These are phyloP conservation scores for Sphagnurus paluster DNA, from an alignment of 1,284 basidiomycete species.

Conservation along the genomic window DNA sequence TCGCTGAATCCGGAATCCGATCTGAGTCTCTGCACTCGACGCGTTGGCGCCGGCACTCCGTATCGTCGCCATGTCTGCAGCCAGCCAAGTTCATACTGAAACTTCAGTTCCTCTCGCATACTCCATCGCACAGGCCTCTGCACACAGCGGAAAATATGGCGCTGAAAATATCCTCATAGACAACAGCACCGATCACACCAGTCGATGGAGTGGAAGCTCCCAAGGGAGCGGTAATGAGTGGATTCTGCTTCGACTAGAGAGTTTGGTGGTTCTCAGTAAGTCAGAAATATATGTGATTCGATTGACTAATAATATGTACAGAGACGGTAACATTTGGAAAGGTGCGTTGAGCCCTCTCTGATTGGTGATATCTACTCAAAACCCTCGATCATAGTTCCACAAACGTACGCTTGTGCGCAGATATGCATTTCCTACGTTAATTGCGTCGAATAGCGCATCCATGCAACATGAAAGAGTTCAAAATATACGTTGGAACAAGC, in stretches of 20 bases:
- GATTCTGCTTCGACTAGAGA: constrained; percentile 65
- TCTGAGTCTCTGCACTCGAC: too few species aligned
- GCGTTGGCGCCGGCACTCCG: too few species aligned
- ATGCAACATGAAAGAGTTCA: constrained; percentile 83
- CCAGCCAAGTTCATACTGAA: constrained; percentile 7
- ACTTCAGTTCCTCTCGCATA: constrained; percentile 40
- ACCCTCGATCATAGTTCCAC: constrained; percentile 13
- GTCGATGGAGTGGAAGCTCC: constrained; percentile 71
- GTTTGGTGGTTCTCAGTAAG: constrained; percentile 64
- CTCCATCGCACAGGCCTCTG: constrained; percentile 59
- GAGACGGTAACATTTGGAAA: constrained; percentile 79
- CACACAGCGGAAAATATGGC: constrained; percentile 68
- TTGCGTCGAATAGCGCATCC: constrained; percentile 48
- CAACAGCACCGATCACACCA: constrained; percentile 60
- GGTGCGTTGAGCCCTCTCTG: constrained; percentile 40
- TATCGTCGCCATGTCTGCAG: constrained; percentile 16
- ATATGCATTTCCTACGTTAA: constrained; percentile 1
- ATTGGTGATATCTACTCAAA: constrained; percentile 1
- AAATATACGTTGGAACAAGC: constrained; percentile 63
- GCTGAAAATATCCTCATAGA: constrained; percentile 70
- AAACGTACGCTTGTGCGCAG: constrained; percentile 17
- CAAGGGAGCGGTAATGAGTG: constrained; percentile 64
- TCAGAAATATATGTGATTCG: constrained; percentile 20
- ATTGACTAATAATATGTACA: constrained; percentile 25
- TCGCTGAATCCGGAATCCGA: neutral